A percentile compares a stretch with the other conserved stretches of the same genome.
Evolutionary conservation across 495 filamentous ascomycete genomes (phyloP).

Genomic region (Gamarada debralockiae): DNA sequence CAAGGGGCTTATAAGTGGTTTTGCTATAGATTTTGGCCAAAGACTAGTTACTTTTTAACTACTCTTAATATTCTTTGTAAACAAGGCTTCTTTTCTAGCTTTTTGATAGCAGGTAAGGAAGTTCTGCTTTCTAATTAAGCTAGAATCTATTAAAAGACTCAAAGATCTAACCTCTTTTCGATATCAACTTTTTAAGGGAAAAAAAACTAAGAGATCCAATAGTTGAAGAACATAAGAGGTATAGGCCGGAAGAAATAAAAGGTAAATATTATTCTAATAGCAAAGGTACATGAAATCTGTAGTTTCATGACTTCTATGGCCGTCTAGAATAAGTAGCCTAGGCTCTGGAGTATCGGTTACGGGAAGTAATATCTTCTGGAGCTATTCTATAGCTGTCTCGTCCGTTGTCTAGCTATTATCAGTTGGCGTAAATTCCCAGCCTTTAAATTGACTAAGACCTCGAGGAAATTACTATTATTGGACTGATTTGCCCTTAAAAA

Average conservation of each 20-base stretch:
- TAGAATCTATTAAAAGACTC: background rate
- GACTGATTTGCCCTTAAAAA: too few species aligned
- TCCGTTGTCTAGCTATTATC: slow-evolving; percentile 2
- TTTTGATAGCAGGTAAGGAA: background rate
- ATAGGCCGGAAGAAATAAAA: background rate
- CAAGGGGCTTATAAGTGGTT: background rate
- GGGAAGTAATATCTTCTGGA: background rate
- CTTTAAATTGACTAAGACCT: background rate
- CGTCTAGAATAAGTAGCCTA: background rate
- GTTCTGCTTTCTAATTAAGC: background rate
- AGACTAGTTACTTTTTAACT: background rate
- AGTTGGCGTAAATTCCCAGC: background rate
- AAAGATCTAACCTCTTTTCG: background rate
- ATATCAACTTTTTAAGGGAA: background rate
- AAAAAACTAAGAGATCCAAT: background rate
- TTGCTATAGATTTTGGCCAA: background rate
- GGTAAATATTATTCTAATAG: background rate
- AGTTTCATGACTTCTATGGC: background rate
- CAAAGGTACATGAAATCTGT: too few species aligned
- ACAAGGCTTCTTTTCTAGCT: background rate
- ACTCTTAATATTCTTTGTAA: background rate
- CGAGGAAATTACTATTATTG: background rate
- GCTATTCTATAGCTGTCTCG: background rate
- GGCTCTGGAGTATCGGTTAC: background rate
- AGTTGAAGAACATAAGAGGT: background rate